These are phyloP conservation scores for Alternaria sp. DNA, from an alignment of 2,329 filamentous ascomycete species.

Conservation along the genomic window DNA sequence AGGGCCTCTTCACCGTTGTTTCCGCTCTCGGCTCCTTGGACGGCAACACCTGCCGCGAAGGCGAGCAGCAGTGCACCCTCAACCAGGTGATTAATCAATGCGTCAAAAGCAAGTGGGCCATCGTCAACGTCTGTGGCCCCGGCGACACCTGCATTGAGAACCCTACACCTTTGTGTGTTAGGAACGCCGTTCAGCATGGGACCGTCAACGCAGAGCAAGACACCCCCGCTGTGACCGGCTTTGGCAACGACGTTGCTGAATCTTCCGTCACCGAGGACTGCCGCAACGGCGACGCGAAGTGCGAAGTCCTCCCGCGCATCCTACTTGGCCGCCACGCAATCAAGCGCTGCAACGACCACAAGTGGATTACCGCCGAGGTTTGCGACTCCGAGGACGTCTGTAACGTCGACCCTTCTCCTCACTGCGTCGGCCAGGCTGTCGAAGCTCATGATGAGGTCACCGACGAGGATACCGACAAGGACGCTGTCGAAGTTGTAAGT, in stretches of 20 bases:
- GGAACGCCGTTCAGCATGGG: neutral
- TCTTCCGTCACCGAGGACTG: neutral
- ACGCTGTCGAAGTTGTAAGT: neutral
- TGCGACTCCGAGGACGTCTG: neutral
- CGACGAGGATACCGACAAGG: neutral
- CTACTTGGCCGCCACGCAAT: neutral
- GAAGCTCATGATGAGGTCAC: neutral
- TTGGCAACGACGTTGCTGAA: neutral
- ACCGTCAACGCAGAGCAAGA: neutral
- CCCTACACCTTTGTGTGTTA: neutral
- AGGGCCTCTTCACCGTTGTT: neutral
- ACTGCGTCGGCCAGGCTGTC: neutral
- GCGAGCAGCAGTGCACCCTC: neutral
- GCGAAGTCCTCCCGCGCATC: neutral
- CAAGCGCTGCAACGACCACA: conserved; percentile 1
- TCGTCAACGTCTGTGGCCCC: neutral
- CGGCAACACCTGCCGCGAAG: neutral
- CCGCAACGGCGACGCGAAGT: neutral
- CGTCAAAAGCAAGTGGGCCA: neutral
- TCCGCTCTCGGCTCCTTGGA: neutral
- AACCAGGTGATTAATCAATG: neutral
- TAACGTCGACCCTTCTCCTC: neutral
- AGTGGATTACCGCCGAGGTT: neutral
- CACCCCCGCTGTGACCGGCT: too few relatives aligned
- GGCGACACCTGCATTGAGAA: neutral